Percentiles rank a stretch among this genome's conserved stretches.
Conservation (phyloP, 768 basidiomycete species). For the Pseudohyphozyma bogoriensis region DNA sequence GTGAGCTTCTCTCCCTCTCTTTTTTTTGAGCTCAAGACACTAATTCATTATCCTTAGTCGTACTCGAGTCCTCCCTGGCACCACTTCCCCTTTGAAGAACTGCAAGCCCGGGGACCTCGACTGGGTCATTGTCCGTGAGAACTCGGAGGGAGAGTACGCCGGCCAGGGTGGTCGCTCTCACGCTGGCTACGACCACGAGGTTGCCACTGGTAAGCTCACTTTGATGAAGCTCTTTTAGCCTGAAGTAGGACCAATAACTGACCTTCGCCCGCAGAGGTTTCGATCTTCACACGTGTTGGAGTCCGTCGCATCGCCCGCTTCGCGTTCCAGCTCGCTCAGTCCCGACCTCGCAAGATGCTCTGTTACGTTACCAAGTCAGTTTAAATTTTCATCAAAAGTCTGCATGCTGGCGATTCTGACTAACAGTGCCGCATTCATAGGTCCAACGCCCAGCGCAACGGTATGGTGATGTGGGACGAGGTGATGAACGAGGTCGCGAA, state of each 20-base stretch:
- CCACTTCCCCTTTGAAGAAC: conserved; percentile 45
- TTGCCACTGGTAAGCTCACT: conserved; percentile 35
- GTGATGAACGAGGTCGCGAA: conserved; percentile 44
- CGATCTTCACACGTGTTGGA: conserved; percentile 47
- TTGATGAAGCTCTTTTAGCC: no score
- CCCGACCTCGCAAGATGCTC: conserved; percentile 46
- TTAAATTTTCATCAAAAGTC: conserved; percentile 33
- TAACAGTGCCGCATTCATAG: not conserved
- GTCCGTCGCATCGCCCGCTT: conserved; percentile 48
- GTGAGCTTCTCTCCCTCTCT: not conserved
- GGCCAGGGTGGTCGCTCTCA: conserved; percentile 42
- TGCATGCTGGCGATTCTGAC: conserved; percentile 25
- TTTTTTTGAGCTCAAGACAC: not conserved
- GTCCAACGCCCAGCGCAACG: conserved; percentile 28
- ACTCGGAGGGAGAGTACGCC: conserved; percentile 52
- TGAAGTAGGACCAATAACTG: no score
- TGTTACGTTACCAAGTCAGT: conserved; percentile 51
- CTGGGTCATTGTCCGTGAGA: conserved; percentile 51
- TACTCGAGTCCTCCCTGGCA: conserved; percentile 46
- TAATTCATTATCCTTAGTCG: conserved; percentile 44
- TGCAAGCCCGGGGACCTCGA: conserved; percentile 44
- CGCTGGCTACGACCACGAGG: conserved; percentile 33
- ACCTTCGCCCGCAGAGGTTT: conserved; percentile 35
- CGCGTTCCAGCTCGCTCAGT: conserved; percentile 48
- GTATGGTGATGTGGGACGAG: conserved; percentile 37